Percentiles rank a stretch among this genome's conserved stretches.
These are phyloP conservation scores for Dactylellina sp. DNA, from an alignment of 2,329 filamentous ascomycete genomes.

Conservation along the genomic window DNA sequence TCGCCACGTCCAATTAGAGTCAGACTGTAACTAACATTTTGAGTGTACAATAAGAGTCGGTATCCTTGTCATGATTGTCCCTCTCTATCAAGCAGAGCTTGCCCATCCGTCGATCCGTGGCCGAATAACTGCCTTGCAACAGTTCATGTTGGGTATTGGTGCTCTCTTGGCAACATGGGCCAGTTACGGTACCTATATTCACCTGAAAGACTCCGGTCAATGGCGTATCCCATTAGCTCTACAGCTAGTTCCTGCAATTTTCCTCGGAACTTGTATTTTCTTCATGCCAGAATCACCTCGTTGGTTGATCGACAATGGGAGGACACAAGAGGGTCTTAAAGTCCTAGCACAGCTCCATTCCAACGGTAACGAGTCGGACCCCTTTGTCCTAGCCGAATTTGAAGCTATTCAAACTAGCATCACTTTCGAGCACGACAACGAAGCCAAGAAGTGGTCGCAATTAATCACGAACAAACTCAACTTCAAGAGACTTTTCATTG, in stretches of 20 bases:
- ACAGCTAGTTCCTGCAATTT: conserved; percentile 75
- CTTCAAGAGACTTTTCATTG: conserved; percentile 78
- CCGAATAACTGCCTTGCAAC: conserved; percentile 78
- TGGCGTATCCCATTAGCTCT: conserved; percentile 76
- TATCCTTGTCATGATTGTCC: conserved; percentile 73
- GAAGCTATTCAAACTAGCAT: conserved; percentile 77
- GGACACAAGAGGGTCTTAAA: conserved; percentile 73
- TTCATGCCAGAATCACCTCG: conserved; percentile 78
- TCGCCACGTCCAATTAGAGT: no score
- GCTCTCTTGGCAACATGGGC: conserved; percentile 79
- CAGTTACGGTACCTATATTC: conserved; percentile 72
- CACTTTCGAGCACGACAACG: conserved; percentile 74
- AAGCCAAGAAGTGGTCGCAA: conserved; percentile 77
- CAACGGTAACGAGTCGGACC: conserved; percentile 73
- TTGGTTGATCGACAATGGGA: conserved; percentile 80
- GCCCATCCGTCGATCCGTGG: conserved; percentile 82
- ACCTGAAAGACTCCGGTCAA: conserved; percentile 66
- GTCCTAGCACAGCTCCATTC: conserved; percentile 78
- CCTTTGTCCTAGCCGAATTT: conserved; percentile 79
- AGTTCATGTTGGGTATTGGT: conserved; percentile 85
- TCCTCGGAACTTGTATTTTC: conserved; percentile 75
- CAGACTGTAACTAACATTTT: no score
- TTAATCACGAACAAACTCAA: conserved; percentile 75
- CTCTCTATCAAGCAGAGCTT: conserved; percentile 82
- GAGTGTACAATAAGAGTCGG: no score